Conservation (phyloP, 495 filamentous ascomycete species). For the Talaromyces proteolyticus region DNA sequence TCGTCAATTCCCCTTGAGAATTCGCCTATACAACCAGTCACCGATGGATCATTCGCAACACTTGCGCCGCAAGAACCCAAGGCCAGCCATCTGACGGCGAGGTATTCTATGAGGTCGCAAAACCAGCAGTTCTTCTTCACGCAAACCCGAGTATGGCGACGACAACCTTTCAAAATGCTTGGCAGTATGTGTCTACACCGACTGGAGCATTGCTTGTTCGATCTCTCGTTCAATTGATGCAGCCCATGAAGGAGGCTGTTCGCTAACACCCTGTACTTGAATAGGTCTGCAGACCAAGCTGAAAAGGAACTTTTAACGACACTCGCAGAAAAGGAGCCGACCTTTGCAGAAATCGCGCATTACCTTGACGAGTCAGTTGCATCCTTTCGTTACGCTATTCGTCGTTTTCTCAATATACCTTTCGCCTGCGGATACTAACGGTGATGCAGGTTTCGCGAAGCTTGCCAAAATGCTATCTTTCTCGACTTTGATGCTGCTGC, state of each 20-base stretch:
- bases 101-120: slow-evolving; percentile 34
- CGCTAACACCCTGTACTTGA: slow-evolving; percentile 17
- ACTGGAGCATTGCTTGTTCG: too few relatives aligned
- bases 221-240: too few relatives aligned
- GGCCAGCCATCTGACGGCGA: slow-evolving; percentile 50
- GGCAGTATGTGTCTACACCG: slow-evolving; percentile 52
- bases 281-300: slow-evolving; percentile 37
- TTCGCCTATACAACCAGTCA: too few relatives aligned
- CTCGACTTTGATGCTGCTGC: slow-evolving; percentile 66
- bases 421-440: too few relatives aligned
- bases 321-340: slow-evolving; percentile 46
- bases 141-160: slow-evolving; percentile 36
- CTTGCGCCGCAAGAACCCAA: slow-evolving; percentile 30
- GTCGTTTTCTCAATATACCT: too few relatives aligned
- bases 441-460: slow-evolving; percentile 57
- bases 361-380: slow-evolving; percentile 55
- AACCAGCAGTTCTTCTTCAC: slow-evolving; percentile 13
- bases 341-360: slow-evolving; percentile 52
- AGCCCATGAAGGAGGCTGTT: too few relatives aligned
- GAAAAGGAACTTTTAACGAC: slow-evolving; percentile 44
- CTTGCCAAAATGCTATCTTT: slow-evolving; percentile 67
- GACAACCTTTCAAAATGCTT: slow-evolving; percentile 39
- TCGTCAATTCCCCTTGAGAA: too few relatives aligned
- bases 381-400: too few relatives aligned
- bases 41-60: slow-evolving; percentile 40